Percentiles rank a stretch among this genome's conserved stretches.
Conservation (phyloP, 345 rosid genomes). For the Fremontodendron californicum region DNA sequence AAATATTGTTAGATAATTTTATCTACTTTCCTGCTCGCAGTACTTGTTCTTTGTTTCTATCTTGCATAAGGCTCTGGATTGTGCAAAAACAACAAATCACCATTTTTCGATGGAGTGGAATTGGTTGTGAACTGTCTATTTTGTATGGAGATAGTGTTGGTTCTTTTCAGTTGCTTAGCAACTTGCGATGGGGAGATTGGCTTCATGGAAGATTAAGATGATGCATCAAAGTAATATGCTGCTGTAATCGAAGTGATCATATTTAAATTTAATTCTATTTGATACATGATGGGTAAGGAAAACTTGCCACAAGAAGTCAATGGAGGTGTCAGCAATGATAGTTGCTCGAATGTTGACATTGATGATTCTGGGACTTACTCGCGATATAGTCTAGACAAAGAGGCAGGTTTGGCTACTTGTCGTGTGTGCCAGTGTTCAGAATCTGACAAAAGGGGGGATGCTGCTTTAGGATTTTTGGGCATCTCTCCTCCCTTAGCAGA, state of each 20-base stretch:
- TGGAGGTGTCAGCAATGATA: constrained; percentile 40
- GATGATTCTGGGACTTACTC: constrained; percentile 38
- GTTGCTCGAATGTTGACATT: constrained; percentile 33
- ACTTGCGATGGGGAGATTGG: not conserved
- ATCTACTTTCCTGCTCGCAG: not conserved
- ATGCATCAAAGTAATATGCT: constrained; percentile 7
- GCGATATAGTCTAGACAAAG: constrained; percentile 62
- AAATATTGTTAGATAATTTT: not conserved
- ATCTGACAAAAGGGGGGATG: constrained; percentile 84
- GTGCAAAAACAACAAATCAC: constrained; percentile 16
- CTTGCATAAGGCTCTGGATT: not conserved
- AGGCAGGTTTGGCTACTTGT: constrained; percentile 60
- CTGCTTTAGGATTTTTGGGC: constrained; percentile 67
- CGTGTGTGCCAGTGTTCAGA: constrained; percentile 97
- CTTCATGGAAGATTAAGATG: constrained; percentile 11
- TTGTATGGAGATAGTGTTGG: constrained; percentile 1
- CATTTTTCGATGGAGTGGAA: constrained; percentile 14
- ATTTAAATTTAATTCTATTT: constrained; percentile 18
- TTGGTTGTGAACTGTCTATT: constrained; percentile 22
- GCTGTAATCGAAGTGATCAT: not conserved
- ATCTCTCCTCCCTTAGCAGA: constrained; percentile 52
- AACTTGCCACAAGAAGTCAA: constrained; percentile 36
- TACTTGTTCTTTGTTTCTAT: not conserved
- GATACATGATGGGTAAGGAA: constrained; percentile 61
- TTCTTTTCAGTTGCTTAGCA: not conserved